Evolutionary conservation across 768 basidiomycete genomes (phyloP).

Genomic region (Butyriboletus loyo): DNA sequence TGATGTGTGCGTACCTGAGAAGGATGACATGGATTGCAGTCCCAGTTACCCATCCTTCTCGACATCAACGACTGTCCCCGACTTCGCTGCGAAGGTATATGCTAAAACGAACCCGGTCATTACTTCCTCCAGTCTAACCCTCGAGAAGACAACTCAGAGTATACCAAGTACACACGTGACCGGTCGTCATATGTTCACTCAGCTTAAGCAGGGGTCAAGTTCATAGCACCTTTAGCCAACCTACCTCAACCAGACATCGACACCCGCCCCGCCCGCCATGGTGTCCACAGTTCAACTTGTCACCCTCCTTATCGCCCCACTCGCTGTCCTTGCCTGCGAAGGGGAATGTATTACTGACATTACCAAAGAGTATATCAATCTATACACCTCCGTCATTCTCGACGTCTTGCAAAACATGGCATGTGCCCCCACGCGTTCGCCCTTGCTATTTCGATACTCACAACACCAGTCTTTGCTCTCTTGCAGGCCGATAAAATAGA

Average conservation of each 20-base stretch:
- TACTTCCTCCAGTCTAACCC: neutral
- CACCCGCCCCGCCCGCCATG: conserved; percentile 17
- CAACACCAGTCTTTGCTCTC: neutral
- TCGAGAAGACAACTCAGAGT: neutral
- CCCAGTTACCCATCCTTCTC: neutral
- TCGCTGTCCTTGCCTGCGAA: conserved; percentile 58
- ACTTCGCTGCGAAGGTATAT: neutral
- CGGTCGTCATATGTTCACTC: neutral
- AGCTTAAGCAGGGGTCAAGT: neutral
- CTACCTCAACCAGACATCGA: neutral
- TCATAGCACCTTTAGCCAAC: conserved; percentile 1
- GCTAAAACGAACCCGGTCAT: no score
- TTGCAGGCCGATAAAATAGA: conserved; percentile 37
- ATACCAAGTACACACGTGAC: conserved; percentile 23
- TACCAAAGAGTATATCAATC: conserved; percentile 51
- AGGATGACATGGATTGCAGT: neutral
- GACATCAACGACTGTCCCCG: neutral
- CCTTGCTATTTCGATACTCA: neutral
- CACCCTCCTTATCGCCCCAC: conserved; percentile 31
- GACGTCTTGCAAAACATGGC: conserved; percentile 43
- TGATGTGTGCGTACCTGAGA: neutral
- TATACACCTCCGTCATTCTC: conserved; percentile 46
- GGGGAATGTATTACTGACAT: conserved; percentile 63
- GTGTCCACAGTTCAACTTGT: conserved; percentile 18
- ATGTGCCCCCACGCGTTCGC: conserved; percentile 13